Conservation (phyloP, 805 yeast species). For the Hermanozyma aechmeae region DNA sequence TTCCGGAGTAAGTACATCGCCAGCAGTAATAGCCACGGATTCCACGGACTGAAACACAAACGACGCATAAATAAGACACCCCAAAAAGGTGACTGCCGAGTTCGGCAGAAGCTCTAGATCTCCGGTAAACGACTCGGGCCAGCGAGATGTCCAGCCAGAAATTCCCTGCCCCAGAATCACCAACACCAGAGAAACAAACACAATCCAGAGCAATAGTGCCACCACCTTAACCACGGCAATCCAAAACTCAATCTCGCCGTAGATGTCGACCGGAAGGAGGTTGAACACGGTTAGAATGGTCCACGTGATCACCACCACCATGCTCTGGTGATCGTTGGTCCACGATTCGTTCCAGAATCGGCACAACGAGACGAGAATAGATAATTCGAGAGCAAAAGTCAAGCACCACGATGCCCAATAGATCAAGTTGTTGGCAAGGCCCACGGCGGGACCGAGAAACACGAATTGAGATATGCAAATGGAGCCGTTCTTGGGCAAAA, state of each 20-base stretch:
- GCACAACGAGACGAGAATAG: slow-evolving; percentile 9
- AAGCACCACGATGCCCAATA: slow-evolving; percentile 18
- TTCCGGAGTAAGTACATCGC: slow-evolving; percentile 8
- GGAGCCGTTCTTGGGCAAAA: slow-evolving; percentile 12
- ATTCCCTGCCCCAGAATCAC: slow-evolving; percentile 2
- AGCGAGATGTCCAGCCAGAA: slow-evolving; percentile 5
- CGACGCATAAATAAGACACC: slow-evolving; percentile 8
- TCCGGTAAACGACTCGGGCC: slow-evolving; percentile 6
- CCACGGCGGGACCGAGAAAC: slow-evolving; percentile 10
- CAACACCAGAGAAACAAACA: slow-evolving; percentile 1
- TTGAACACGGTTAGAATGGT: slow-evolving; percentile 10
- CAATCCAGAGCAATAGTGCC: slow-evolving; percentile 12
- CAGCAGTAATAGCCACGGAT: slow-evolving; percentile 10
- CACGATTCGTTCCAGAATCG: slow-evolving; percentile 7
- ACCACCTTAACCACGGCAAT: slow-evolving; percentile 12
- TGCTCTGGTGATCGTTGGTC: slow-evolving; percentile 1
- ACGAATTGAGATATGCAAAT: slow-evolving; percentile 12
- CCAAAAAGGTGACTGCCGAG: slow-evolving; percentile 2
- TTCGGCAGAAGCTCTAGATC: not conserved
- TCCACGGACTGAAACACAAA: slow-evolving; percentile 13
- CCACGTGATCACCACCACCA: slow-evolving; percentile 6
- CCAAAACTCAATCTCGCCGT: slow-evolving; percentile 13
- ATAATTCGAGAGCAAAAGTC: slow-evolving; percentile 15
- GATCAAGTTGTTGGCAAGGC: slow-evolving; percentile 11
- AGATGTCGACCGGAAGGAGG: slow-evolving; percentile 13